A percentile compares a stretch with the other conserved stretches of the same genome.
phyloP scores from a whole-genome alignment of 2,329 filamentous ascomycete genomes.

The Stemphylium lycopersici region DNA sequence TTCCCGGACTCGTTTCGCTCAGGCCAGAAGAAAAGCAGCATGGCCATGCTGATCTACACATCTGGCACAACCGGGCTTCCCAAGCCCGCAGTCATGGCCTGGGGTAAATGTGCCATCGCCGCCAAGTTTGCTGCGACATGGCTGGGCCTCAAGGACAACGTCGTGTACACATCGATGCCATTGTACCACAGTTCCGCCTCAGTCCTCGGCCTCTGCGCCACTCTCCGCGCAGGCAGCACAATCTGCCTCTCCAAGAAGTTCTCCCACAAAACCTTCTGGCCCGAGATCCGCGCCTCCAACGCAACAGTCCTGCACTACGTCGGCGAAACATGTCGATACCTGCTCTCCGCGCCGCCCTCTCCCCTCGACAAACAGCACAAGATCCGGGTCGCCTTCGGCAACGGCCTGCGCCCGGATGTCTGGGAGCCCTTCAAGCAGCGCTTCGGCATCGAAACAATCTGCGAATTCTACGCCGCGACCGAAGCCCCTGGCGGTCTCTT shows the following conservation, averaged over 20 bases:
- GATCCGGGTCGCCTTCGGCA: constrained; percentile 45
- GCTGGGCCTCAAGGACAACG: constrained; percentile 36
- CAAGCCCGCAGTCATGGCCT: constrained; percentile 43
- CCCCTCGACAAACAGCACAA: constrained; percentile 41
- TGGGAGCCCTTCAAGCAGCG: constrained; percentile 51
- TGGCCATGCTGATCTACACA: constrained; percentile 50
- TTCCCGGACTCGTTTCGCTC: constrained; percentile 36
- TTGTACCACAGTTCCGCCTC: constrained; percentile 46
- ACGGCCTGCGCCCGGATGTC: constrained; percentile 51
- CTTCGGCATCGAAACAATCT: constrained; percentile 47
- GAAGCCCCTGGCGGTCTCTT: constrained; percentile 66
- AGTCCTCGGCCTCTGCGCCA: constrained; percentile 35
- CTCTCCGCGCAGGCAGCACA: constrained; percentile 37
- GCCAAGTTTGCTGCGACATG: constrained; percentile 28
- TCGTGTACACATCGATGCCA: constrained; percentile 49
- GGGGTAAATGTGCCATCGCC: constrained; percentile 31
- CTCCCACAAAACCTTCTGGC: constrained; percentile 49
- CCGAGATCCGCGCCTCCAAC: constrained; percentile 42
- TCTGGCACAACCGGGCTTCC: constrained; percentile 47
- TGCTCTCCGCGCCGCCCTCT: constrained; percentile 43
- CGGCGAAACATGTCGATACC: constrained; percentile 49
- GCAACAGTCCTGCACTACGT: constrained; percentile 50
- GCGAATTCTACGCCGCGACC: constrained; percentile 50
- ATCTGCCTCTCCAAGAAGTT: constrained; percentile 41
- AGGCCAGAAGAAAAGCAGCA: constrained; percentile 31